Conservation (phyloP, 257 asterid genomes). For the Solanum paucissectum region DNA sequence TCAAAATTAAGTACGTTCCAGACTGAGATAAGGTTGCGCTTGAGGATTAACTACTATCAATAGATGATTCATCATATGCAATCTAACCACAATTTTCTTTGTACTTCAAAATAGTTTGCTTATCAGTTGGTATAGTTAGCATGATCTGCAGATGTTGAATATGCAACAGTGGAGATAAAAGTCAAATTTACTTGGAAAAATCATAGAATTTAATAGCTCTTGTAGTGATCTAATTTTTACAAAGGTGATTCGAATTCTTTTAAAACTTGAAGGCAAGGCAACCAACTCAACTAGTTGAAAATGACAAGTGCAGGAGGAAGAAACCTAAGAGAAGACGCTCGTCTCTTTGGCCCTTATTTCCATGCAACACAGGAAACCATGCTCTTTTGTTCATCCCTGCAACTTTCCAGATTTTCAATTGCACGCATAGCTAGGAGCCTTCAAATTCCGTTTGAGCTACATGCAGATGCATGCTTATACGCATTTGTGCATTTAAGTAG, state of each 20-base stretch:
- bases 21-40: not conserved
- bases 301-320: not conserved
- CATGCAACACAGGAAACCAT: not conserved
- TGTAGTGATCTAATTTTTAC: not conserved
- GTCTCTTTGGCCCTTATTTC: not conserved
- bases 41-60: not conserved
- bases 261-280: not conserved
- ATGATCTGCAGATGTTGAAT: not conserved
- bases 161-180: not conserved
- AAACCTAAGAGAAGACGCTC: not conserved
- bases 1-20: not conserved
- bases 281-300: not conserved
- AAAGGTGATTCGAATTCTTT: not conserved
- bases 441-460: not conserved
- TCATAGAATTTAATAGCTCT: not conserved
- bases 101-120: not conserved
- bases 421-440: not conserved
- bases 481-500: not conserved
- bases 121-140: not conserved
- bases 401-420: not conserved
- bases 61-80: not conserved
- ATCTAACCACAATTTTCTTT: not conserved
- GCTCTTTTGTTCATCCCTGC: not conserved
- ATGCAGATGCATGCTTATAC: not conserved
- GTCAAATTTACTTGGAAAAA: not conserved